A percentile compares a stretch with the other conserved stretches of the same genome.
Evolutionary conservation across 1,139 yeast genomes (phyloP).

Genomic region (Geotrichum candidum): DNA sequence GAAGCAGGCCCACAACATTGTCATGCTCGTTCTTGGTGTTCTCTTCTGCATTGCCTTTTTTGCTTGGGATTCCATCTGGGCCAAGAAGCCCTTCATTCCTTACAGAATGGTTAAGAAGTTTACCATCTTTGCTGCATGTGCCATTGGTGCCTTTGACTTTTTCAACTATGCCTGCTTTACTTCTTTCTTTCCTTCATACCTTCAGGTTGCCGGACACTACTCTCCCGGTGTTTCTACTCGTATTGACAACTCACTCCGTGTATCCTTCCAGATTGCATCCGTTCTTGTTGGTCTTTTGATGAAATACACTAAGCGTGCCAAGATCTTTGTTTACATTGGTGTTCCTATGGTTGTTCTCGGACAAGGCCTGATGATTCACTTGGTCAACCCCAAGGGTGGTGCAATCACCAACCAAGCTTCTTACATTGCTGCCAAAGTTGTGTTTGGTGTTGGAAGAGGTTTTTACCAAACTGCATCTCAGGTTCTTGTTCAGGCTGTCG

Average conservation of each 20-base stretch:
- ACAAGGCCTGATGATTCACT: slow-evolving; percentile 17
- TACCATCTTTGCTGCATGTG: slow-evolving; percentile 15
- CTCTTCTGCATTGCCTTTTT: slow-evolving; percentile 6
- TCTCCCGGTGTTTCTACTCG: slow-evolving; percentile 16
- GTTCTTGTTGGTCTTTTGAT: slow-evolving; percentile 16
- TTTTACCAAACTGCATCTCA: slow-evolving; percentile 23
- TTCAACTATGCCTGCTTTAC: slow-evolving; percentile 12
- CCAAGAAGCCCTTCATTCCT: slow-evolving; percentile 18
- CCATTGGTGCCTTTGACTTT: slow-evolving; percentile 15
- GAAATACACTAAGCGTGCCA: slow-evolving; percentile 16
- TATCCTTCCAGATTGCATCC: slow-evolving; percentile 16
- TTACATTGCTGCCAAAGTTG: slow-evolving; percentile 20
- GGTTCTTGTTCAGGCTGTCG: slow-evolving; percentile 23
- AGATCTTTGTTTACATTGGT: slow-evolving; percentile 11
- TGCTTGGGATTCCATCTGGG: slow-evolving; percentile 13
- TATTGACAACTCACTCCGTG: slow-evolving; percentile 15
- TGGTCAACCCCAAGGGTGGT: slow-evolving; percentile 8
- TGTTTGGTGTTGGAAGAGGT: slow-evolving; percentile 26
- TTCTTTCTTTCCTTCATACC: slow-evolving; percentile 16
- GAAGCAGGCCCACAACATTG: slow-evolving; percentile 16
- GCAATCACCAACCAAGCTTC: slow-evolving; percentile 13
- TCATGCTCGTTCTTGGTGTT: slow-evolving; percentile 14
- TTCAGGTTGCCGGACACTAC: slow-evolving; percentile 16
- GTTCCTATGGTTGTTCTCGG: slow-evolving; percentile 16
- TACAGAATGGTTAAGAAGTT: slow-evolving; percentile 13